These are phyloP conservation scores for Beauveria pseudobassiana DNA, from an alignment of 2,329 filamentous ascomycete species.

Conservation along the genomic window DNA sequence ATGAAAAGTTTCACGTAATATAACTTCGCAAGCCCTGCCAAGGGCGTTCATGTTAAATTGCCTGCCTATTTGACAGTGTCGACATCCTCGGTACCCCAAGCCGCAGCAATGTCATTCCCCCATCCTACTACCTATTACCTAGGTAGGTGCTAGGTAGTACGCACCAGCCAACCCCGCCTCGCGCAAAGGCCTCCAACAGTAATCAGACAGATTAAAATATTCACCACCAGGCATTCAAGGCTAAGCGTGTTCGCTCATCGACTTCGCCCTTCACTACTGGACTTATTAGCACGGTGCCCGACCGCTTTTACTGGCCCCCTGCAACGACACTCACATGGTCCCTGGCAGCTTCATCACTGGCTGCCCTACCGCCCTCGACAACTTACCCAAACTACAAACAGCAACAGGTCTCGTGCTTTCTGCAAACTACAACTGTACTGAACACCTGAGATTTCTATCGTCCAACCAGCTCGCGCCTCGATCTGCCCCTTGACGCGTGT, in stretches of 20 bases:
- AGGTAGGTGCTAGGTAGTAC: no score
- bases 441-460: slow-evolving; percentile 11
- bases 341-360: slow-evolving; percentile 22
- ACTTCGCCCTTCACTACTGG: background rate
- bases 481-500: slow-evolving; percentile 7
- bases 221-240: background rate
- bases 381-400: slow-evolving; percentile 23
- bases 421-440: slow-evolving; percentile 16
- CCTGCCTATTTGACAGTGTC: background rate
- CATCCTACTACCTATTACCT: background rate
- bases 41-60: background rate
- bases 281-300: background rate
- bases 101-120: background rate
- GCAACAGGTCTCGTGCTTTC: slow-evolving; percentile 34
- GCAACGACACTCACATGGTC: slow-evolving; percentile 22
- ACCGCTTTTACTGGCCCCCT: slow-evolving; percentile 9
- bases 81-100: background rate
- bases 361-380: slow-evolving; percentile 21
- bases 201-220: background rate
- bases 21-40: no score
- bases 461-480: background rate
- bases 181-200: background rate
- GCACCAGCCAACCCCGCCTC: background rate
- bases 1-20: no score
- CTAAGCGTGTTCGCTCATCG: background rate